Conservation (phyloP, 1,284 basidiomycete species). For the Hypsizygus ulmarius region DNA sequence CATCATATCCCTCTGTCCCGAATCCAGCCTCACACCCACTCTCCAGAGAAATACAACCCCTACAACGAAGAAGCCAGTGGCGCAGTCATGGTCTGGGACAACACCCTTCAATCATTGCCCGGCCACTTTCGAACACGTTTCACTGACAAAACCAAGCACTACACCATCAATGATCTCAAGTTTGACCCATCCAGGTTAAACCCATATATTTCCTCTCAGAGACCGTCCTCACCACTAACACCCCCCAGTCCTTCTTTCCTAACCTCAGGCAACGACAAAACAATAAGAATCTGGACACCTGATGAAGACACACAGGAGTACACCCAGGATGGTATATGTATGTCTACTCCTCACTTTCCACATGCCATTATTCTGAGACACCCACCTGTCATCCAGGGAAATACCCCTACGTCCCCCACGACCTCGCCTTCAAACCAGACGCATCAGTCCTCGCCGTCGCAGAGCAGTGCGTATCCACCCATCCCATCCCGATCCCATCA, state of each 20-base stretch:
- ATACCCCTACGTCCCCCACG: constrained; percentile 24
- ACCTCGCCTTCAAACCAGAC: constrained; percentile 36
- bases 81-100: constrained; percentile 35
- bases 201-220: neutral
- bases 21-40: constrained; percentile 2
- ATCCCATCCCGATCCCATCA: neutral
- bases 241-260: constrained; percentile 27
- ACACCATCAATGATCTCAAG: constrained; percentile 41
- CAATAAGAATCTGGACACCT: constrained; percentile 30
- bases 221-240: too few species aligned
- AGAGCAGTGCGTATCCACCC: constrained; percentile 25
- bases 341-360: constrained; percentile 5
- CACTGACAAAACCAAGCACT: constrained; percentile 30
- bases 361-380: neutral
- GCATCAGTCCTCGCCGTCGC: constrained; percentile 35
- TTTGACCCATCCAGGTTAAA: constrained; percentile 34
- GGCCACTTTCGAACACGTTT: constrained; percentile 22
- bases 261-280: constrained; percentile 35
- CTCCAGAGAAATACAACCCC: constrained; percentile 28
- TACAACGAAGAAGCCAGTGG: constrained; percentile 42
- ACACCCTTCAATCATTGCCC: constrained; percentile 18
- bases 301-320: constrained; percentile 16
- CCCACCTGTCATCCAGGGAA: constrained; percentile 9
- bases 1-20: constrained; percentile 3
- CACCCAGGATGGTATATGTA: constrained; percentile 11